Base-by-base conservation (phyloP, 164 flowering plant genomes). In the Santalum album region DNA sequence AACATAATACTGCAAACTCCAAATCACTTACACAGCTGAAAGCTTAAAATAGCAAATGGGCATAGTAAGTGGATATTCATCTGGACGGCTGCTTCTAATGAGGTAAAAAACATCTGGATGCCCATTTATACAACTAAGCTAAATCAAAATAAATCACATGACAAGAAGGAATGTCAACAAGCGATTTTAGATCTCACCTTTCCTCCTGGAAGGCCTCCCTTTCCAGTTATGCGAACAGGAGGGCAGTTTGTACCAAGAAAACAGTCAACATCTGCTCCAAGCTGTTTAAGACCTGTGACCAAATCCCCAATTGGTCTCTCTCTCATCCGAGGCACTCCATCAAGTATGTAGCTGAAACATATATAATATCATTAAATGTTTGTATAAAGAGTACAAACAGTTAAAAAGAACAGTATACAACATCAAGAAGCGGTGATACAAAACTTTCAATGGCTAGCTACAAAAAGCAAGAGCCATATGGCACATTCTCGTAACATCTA, bases 141-240 rank as follows among this genome's bases (percentile, higher is more conserved):
- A 12, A 1, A 45, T 20, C 24, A 45, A 2, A 45, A 45, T 18
- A 45, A 45, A 18, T 17, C 5, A 3, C 2, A 45, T 45, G 19
- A 45, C 25, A 40, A 29, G 57, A 6, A 26, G 12, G 25, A 9
- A 49, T 58, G 21, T 15, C 7, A 25, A 38, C 21, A 38, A 26
- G 27, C 0, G 17, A 25, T 24, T 34, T 12, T n/a, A 25, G 42
- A 53, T 16, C 75, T 49, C 53, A 94, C 97, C 86, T 86, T 94
- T 60, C 97, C 99, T 40, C 97, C 97, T 15, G 97, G 97, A 74
- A 94, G 97, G 42, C 97, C 99, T n/a, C 96, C 97, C 43, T 81
- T 87, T 66, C 71, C 90, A 69, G 72, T 80, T 40, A 94, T 66
- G 45, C 83, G 80, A 29, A 94, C 96, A 59, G 99, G 99, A 34